Percentiles rank a stretch among this genome's conserved stretches.
Evolutionary conservation across 345 rosid species (phyloP).

Genomic region (Gynandropsis gynandra): DNA sequence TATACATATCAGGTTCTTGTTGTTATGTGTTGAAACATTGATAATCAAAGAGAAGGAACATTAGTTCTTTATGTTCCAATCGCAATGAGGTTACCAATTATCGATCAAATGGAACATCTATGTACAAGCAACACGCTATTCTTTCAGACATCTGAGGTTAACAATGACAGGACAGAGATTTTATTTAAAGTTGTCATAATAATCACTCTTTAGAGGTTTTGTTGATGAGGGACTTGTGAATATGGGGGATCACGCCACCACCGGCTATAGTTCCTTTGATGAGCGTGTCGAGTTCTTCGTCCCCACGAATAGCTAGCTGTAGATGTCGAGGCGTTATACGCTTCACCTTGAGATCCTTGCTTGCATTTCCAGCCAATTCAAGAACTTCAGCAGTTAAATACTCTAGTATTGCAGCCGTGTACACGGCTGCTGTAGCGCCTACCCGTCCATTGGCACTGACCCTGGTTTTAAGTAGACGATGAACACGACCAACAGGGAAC

Average conservation of each 20-base stretch:
- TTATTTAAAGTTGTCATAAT: too few relatives aligned
- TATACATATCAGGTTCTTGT: too few relatives aligned
- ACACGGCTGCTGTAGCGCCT: conserved; percentile 70
- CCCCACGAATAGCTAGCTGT: conserved; percentile 69
- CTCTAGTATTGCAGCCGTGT: conserved; percentile 60
- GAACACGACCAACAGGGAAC: conserved; percentile 75
- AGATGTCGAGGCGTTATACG: conserved; percentile 63
- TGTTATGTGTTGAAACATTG: too few relatives aligned
- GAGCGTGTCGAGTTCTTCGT: conserved; percentile 64
- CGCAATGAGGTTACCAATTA: too few relatives aligned
- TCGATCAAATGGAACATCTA: too few relatives aligned
- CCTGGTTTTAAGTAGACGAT: conserved; percentile 55
- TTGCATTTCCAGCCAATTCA: conserved; percentile 66
- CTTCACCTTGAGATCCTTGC: conserved; percentile 70
- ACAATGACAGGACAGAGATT: too few relatives aligned
- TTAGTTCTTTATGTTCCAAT: too few relatives aligned
- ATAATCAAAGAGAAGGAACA: too few relatives aligned
- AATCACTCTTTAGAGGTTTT: conserved; percentile 49
- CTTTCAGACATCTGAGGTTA: too few relatives aligned
- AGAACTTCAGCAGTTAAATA: conserved; percentile 63
- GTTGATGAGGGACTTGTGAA: conserved; percentile 73
- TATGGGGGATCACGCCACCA: conserved; percentile 75
- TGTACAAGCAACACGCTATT: too few relatives aligned
- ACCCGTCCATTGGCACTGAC: conserved; percentile 62
- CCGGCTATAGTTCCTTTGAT: conserved; percentile 79